Evolutionary conservation across 108 stramenopile species (phyloP).

Genomic region (Pseudonitzschia multistriata): DNA sequence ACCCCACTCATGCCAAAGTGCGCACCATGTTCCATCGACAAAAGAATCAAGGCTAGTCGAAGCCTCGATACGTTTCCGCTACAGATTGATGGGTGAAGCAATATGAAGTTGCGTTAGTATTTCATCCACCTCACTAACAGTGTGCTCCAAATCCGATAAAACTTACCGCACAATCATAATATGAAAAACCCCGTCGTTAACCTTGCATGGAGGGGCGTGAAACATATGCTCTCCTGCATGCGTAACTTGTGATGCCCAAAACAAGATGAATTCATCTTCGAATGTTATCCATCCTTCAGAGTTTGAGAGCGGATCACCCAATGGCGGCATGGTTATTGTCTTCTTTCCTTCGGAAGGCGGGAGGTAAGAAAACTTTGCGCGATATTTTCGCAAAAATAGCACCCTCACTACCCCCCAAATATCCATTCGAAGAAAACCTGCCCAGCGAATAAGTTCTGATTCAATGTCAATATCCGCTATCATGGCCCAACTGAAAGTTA

Average conservation of each 20-base stretch:
- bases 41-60: slow-evolving; percentile 52
- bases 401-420: slow-evolving; percentile 77
- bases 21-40: slow-evolving; percentile 68
- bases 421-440: slow-evolving; percentile 75
- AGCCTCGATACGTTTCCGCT: slow-evolving; percentile 47
- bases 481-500: slow-evolving; percentile 81
- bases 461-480: slow-evolving; percentile 91
- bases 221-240: slow-evolving; percentile 65
- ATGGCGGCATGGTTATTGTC: slow-evolving; percentile 40
- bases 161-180: slow-evolving; percentile 72
- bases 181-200: slow-evolving; percentile 79
- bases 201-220: slow-evolving; percentile 61
- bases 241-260: slow-evolving; percentile 78
- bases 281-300: slow-evolving; percentile 54
- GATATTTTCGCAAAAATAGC: slow-evolving; percentile 54
- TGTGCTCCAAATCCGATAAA: no score
- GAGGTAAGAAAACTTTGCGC: slow-evolving; percentile 70
- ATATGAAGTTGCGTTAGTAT: background rate
- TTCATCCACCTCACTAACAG: background rate
- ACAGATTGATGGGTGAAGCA: background rate
- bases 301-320: slow-evolving; percentile 49
- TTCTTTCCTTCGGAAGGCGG: slow-evolving; percentile 31
- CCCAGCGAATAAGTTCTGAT: slow-evolving; percentile 68
- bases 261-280: slow-evolving; percentile 74
- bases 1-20: slow-evolving; percentile 56